Evolutionary conservation across 805 yeast genomes (phyloP).

Genomic region (Candida fluviatilis): DNA sequence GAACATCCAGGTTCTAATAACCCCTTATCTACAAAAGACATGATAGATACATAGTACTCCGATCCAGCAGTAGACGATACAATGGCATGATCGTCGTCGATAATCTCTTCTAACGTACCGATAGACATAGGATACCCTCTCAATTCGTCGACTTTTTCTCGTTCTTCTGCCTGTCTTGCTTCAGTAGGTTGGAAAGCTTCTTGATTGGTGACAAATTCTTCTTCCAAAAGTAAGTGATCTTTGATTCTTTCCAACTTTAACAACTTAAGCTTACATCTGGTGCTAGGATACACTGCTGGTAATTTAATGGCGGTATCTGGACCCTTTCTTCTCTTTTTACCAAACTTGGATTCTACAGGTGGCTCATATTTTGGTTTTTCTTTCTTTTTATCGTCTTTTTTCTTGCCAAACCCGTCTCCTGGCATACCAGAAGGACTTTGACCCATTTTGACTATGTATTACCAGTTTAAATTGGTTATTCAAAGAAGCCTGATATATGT

Average conservation of each 20-base stretch:
- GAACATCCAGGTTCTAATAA: conserved; percentile 95
- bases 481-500: no score
- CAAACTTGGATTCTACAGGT: conserved; percentile 92
- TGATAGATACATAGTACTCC: conserved; percentile 91
- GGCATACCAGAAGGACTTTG: conserved; percentile 55
- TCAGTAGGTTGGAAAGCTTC: conserved; percentile 95
- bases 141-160: conserved; percentile 90
- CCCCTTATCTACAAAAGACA: conserved; percentile 96
- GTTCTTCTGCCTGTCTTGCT: conserved; percentile 93
- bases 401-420: conserved; percentile 45
- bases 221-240: conserved; percentile 91
- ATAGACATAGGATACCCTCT: conserved; percentile 96
- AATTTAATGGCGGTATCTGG: conserved; percentile 81
- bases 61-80: conserved; percentile 95
- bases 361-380: conserved; percentile 98
- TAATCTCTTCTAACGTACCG: conserved; percentile 94
- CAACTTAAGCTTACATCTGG: conserved; percentile 88
- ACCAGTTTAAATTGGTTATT: no score
- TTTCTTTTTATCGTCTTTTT: conserved; percentile 60
- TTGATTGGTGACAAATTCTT: conserved; percentile 91
- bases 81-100: conserved; percentile 98
- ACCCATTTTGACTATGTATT: conserved; percentile 35
- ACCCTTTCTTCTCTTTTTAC: conserved; percentile 90
- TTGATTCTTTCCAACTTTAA: conserved; percentile 93
- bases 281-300: conserved; percentile 86